A percentile compares a stretch with the other conserved stretches of the same genome.
phyloP scores from a whole-genome alignment of 2,329 filamentous ascomycete species.

The Ophiostoma sp. region DNA sequence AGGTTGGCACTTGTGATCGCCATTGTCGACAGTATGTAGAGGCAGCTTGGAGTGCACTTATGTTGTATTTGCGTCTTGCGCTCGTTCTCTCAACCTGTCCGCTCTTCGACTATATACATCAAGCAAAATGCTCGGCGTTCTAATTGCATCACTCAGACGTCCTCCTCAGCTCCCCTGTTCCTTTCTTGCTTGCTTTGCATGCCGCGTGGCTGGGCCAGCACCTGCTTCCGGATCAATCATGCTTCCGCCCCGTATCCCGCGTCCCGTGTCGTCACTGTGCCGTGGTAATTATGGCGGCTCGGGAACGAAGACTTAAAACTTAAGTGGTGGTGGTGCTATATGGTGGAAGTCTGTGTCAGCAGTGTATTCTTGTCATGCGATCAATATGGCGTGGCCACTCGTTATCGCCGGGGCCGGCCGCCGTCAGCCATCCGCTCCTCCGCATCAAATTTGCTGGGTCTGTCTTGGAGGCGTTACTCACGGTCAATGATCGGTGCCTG shows the following conservation, averaged over 20 bases:
- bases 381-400: too few relatives aligned
- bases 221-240: neutral
- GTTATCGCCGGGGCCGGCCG: neutral
- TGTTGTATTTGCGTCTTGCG: slow-evolving; percentile 2
- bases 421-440: neutral
- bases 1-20: too few relatives aligned
- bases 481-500: slow-evolving; percentile 72
- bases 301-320: slow-evolving; percentile 34
- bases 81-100: neutral
- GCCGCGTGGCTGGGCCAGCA: slow-evolving; percentile 27
- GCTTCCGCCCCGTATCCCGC: neutral
- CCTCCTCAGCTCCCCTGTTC: neutral
- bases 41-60: too few relatives aligned
- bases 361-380: neutral
- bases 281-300: neutral
- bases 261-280: neutral
- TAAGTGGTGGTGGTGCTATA: slow-evolving; percentile 47
- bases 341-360: neutral
- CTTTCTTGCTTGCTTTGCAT: slow-evolving; percentile 24
- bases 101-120: slow-evolving; percentile 8
- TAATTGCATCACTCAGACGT: neutral
- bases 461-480: slow-evolving; percentile 45
- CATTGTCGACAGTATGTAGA: too few relatives aligned
- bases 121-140: slow-evolving; percentile 17
- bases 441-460: too few relatives aligned